Evolutionary conservation across 805 yeast genomes (phyloP), one percentile per base, ranked within the genome.

Genomic region (Ogataea sp.): DNA sequence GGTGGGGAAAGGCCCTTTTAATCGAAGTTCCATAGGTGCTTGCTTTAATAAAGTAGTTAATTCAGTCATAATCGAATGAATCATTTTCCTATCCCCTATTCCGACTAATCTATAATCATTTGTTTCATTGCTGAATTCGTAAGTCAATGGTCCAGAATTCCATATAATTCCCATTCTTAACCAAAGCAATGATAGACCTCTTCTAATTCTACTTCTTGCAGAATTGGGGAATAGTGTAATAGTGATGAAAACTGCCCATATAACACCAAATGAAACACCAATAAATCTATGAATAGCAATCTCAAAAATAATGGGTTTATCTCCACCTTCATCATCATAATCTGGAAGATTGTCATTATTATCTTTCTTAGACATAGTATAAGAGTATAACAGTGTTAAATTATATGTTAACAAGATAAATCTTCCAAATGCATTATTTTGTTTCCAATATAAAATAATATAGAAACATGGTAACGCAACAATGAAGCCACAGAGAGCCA

Each of bases 281-380:
- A 80, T 61, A 45, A 82, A 80, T 40, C 95, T 65, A 56, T 85
- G 95, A 51, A 81, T 67, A 0, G 94, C 94, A 58, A 86, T 81
- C 47, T 81, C 87, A 15, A 62, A 68, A 20, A 83, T 75, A 10
- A 83, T 67, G 0, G 94, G 93, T 37, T 68, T 58, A 16, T 70
- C 76, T 3, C 87, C 85, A 24, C 85, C 87, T 53, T 83, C 89
- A 45, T 70, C 73, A 42, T 74, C 76, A 15, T 38, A 33, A 20
- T 39, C 42, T 8, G 37, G 42, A 8, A 37, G 13, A 29, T 70
- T 77, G 46, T 68, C 75, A 41, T 75, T 73, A 15, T 71, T 67
- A 41, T 74, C 80, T 36, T 73, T 68, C 39, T 68, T 71, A 0
- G 80, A 68, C 67, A 81, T 68, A 21, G 84, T 77, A 57, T 80